A percentile compares a stretch with the other conserved stretches of the same genome.
These are phyloP conservation scores for Kluyveromyces starmeri DNA, from an alignment of 805 yeast genomes.

Conservation along the genomic window DNA sequence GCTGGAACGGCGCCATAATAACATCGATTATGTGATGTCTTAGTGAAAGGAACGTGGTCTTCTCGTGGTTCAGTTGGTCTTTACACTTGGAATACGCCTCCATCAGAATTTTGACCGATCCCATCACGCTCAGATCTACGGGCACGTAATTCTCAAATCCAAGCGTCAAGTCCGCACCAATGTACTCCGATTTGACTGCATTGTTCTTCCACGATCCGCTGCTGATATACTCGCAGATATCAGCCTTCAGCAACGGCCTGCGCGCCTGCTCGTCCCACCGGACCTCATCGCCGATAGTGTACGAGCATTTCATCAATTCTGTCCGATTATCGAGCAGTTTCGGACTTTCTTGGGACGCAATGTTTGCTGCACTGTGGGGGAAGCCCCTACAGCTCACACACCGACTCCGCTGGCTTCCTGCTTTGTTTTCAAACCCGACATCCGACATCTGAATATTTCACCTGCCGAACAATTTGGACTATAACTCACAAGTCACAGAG, in stretches of 20 bases:
- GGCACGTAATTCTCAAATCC: conserved; percentile 16
- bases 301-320: conserved; percentile 16
- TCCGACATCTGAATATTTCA: too few relatives aligned
- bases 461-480: too few relatives aligned
- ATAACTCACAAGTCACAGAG: too few relatives aligned
- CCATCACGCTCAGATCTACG: conserved; percentile 15
- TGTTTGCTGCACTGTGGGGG: conserved; percentile 6
- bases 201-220: conserved; percentile 2
- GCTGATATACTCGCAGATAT: conserved; percentile 8
- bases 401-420: too few relatives aligned
- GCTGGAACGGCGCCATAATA: conserved; percentile 18
- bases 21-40: conserved; percentile 26
- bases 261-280: conserved; percentile 4
- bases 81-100: conserved; percentile 6
- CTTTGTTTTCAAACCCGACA: too few relatives aligned
- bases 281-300: conserved; percentile 5
- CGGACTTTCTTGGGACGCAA: conserved; percentile 8
- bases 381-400: conserved; percentile 7
- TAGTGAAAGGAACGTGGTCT: conserved; percentile 20
- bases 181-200: conserved; percentile 10
- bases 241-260: conserved; percentile 10
- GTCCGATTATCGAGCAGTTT: conserved; percentile 12
- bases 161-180: conserved; percentile 19
- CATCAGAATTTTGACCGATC: conserved; percentile 8
- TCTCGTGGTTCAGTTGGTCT: conserved; percentile 6